Base-by-base conservation (phyloP, 495 filamentous ascomycete genomes). In the Xylaria flabelliformis region DNA sequence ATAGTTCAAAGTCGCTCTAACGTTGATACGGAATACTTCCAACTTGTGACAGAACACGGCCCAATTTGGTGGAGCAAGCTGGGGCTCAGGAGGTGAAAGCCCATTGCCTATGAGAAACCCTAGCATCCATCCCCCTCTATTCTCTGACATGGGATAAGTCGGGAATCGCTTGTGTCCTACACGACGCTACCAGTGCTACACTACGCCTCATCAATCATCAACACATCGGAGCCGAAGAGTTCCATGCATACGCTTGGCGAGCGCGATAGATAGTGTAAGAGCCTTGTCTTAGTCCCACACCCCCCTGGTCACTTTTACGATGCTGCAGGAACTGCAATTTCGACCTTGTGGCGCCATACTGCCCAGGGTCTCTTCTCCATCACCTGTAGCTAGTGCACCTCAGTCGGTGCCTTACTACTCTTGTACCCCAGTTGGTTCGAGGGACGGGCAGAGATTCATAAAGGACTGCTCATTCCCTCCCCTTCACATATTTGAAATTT, bases 261-360 rank as follows among this genome's bases (percentile, higher is more conserved):
- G 32, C 46, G 53, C 39, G 61, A 24, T 42, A 64, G 36, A 64
- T 13, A 64, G n/a, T 26, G 36, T 24, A 3, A 13, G 39, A 46
- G 63, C 63, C 69, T 66, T 64, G 61, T 72, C 41, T 24, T 71
- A 71, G 34, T 41, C 26, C 53, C 70, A 72, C 70, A 58, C 70
- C 70, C 63, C 62, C 70, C 70, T 32, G n/a, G 61, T 32, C 21
- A 7, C 69, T 39, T 44, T 64, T 4, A 26, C 63, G 13, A 70
- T 70, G 56, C 41, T 72, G 63, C 70, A 72, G 70, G 70, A 72
- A 72, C 70, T 72, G 70, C 32, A 66, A 67, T 67, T 66, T 72
- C n/a, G 48, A 39, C 24, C 69, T 50, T 71, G 51, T 61, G 41
- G 61, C 61, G 69, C 48, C 62, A 56, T 64, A 21, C 69, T 29